Conservation (phyloP, 495 filamentous ascomycete species). For the Parathielavia hyrcaniae region DNA sequence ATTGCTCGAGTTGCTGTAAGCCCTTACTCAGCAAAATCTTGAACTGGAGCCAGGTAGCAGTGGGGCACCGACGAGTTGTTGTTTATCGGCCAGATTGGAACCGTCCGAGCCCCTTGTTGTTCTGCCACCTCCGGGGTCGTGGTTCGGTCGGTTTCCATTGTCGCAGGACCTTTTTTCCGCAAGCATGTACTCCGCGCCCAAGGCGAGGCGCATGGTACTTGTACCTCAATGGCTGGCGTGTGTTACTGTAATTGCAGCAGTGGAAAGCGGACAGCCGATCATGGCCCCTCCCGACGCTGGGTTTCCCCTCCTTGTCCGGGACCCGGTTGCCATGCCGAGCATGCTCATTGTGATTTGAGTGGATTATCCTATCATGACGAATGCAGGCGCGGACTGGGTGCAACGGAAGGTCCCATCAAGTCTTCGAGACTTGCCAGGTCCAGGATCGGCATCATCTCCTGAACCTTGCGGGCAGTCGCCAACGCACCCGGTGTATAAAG, state of each 20-base stretch:
- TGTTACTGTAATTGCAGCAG: background rate
- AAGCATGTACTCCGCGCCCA: no score
- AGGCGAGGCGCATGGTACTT: background rate
- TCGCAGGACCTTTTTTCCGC: background rate
- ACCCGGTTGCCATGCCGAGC: background rate
- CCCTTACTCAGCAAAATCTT: constrained; percentile 26
- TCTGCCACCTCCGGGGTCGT: background rate
- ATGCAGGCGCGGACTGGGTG: constrained; percentile 11
- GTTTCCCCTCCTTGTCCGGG: constrained; percentile 1
- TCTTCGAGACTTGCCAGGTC: constrained; percentile 8
- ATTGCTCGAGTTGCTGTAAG: constrained; percentile 19
- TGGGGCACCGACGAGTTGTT: background rate
- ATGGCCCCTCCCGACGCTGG: background rate
- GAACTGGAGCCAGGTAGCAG: background rate
- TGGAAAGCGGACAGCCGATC: background rate
- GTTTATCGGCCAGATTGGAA: background rate
- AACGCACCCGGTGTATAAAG: background rate
- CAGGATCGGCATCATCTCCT: constrained; percentile 10
- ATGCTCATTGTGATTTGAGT: constrained; percentile 12
- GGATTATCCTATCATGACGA: constrained; percentile 34
- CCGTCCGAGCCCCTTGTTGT: background rate
- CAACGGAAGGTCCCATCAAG: background rate
- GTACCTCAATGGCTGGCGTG: background rate
- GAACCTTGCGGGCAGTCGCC: background rate
- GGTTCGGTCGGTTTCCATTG: background rate